These are phyloP conservation scores for Nothopassalora personata DNA, from an alignment of 2,329 filamentous ascomycete species.

Conservation along the genomic window DNA sequence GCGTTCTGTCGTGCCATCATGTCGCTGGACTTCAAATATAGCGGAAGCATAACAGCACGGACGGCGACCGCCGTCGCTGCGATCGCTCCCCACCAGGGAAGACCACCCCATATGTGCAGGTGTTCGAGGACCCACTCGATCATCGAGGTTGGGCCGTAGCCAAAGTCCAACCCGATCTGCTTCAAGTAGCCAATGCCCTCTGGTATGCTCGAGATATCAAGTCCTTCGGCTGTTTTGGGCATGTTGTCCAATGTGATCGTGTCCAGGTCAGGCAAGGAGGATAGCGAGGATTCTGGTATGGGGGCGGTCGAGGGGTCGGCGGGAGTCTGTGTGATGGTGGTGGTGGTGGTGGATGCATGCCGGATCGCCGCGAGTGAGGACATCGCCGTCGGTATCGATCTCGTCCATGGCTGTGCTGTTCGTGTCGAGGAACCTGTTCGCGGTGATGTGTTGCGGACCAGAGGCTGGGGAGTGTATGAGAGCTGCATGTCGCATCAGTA, in stretches of 20 bases:
- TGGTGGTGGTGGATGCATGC: slow-evolving; percentile 24
- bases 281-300: slow-evolving; percentile 14
- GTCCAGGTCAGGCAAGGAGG: slow-evolving; percentile 26
- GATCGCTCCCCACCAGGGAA: slow-evolving; percentile 81
- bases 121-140: slow-evolving; percentile 78
- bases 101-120: slow-evolving; percentile 66
- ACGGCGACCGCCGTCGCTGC: slow-evolving; percentile 58
- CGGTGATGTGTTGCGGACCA: slow-evolving; percentile 9
- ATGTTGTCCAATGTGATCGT: slow-evolving; percentile 35
- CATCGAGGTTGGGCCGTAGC: slow-evolving; percentile 68
- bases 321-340: slow-evolving; percentile 21
- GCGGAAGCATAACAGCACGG: slow-evolving; percentile 61
- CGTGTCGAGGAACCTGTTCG: slow-evolving; percentile 5
- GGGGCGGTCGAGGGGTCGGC: slow-evolving; percentile 25
- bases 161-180: slow-evolving; percentile 78
- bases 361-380: slow-evolving; percentile 19
- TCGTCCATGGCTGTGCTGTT: slow-evolving; percentile 11
- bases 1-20: slow-evolving; percentile 57
- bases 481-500: slow-evolving; percentile 19
- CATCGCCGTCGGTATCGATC: slow-evolving; percentile 11
- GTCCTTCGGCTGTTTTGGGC: slow-evolving; percentile 16
- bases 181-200: slow-evolving; percentile 79
- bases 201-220: slow-evolving; percentile 44
- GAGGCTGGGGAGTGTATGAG: slow-evolving; percentile 21
- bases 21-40: slow-evolving; percentile 59